Evolutionary conservation across 2,329 filamentous ascomycete species (phyloP), one percentile per base, ranked within the genome.

Genomic region (Monilinia vaccinii-corymbosi): DNA sequence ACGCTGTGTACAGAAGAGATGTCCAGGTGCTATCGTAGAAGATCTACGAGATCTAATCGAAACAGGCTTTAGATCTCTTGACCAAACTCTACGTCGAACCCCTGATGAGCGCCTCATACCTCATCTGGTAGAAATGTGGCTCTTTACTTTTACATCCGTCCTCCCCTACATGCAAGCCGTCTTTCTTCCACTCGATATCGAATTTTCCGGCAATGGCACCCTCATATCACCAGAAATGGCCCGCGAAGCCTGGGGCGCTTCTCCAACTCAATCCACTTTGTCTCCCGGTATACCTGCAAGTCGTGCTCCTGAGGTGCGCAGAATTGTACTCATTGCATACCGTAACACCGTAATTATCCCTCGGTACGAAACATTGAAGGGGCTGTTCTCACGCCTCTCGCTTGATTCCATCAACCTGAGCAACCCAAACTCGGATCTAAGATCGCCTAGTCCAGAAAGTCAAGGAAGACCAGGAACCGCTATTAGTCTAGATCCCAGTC

Each of bases 131-230:
- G 91, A 96, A 71, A 85, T 97, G 70, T 99, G 94, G 94, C 83
- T 95, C 61, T 86, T 94, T 50, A 92, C 94, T 0, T 97, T 97
- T 69, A 93, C 91, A 3, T 88, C 84, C 8, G 89, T 97, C 42
- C 75, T 97, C 6, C 94, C 94, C 0, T 97, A 96, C 70, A 86
- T 99, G 68, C 93, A 97, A 75, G 91, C 93, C 1, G 92, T 97
- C 1, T 97, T 99, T 71, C 77, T 99, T 1, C 94, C 92, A 0
- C 77, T 99, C 1, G 94, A 99, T 70, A 82, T 96, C 13, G 94
- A 99, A 71, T 96, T 99, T 71, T 87, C 90, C 57, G 94, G 93
- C 7, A 82, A 82, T 50, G 94, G 94, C 18, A 79, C 84, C 0
- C 81, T 97, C 59, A 87, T 97, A 81, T 86, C 81, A 0, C 74